Base-by-base conservation (phyloP, 768 basidiomycete species). In the Xerocomellus amylosporus region DNA sequence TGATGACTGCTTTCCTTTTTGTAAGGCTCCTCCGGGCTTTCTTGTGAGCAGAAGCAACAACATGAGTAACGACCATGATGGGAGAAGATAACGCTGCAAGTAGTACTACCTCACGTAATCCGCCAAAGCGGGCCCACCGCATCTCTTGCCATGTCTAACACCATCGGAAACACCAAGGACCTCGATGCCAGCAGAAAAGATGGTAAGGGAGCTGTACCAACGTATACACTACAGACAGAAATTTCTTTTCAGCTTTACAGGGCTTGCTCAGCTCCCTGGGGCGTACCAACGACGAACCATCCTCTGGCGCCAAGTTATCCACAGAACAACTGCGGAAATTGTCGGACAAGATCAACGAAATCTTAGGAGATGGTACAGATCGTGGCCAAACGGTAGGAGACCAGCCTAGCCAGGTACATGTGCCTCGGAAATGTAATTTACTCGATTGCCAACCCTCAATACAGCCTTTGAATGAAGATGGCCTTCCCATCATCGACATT, bases 401-500 rank as follows among this genome's bases (percentile, higher is more conserved):
- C 54, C 80, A 80, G 69, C 76, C 75, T 70, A 82, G 80, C 77
- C 82, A 88, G 81, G 88, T 88, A 75, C 61, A 80, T 61, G 61
- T 43, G 19, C 41, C 43, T 49, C 53, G n/a, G 55, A 54, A 46
- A 33, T 49, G 43, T 54, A 31, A 58, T 59, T 7, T 60, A 53
- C 60, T 56, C 61, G 54, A 61, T 65, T 56, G 49, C 57, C 64
- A 58, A 61, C 49, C 20, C 30, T 36, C 57, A 39, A 38, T 62
- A 8, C 55, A 90, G 88, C 74, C 86, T 49, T 61, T 86, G 38
- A 88, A 87, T 62, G 87, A 90, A 62, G 88, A 92, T 45, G 88
- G 88, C 4, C 79, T 88, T 37, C 89, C 89, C 12, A 86, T 92
- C 57, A 76, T 90, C 55, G 90, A 92, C 36, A 85, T 92, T 53